These are phyloP conservation scores for Rhizopogon sp. DNA, from an alignment of 768 basidiomycete genomes.

Conservation along the genomic window DNA sequence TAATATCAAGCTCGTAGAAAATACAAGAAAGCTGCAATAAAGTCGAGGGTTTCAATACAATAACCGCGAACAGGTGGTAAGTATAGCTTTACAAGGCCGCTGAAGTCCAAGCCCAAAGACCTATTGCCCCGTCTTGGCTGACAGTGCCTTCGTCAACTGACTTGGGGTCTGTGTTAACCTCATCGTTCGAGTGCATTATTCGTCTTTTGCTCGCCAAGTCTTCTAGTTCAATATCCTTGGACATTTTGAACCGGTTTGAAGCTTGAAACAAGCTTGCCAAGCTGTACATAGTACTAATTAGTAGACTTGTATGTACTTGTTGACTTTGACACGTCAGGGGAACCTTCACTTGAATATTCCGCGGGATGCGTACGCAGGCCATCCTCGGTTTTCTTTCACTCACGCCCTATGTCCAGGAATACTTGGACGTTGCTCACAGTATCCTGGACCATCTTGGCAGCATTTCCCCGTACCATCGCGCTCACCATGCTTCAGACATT, in stretches of 20 bases:
- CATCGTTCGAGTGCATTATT: slow-evolving; percentile 9
- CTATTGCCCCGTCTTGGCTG: slow-evolving; percentile 22
- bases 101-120: slow-evolving; percentile 36
- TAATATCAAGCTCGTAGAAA: slow-evolving; percentile 36
- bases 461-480: slow-evolving; percentile 32
- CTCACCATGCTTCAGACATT: slow-evolving; percentile 22
- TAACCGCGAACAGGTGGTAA: not conserved
- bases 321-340: too few relatives aligned
- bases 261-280: too few relatives aligned
- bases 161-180: slow-evolving; percentile 3
- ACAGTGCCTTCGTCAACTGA: slow-evolving; percentile 7
- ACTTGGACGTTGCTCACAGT: not conserved
- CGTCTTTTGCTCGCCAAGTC: slow-evolving; percentile 24
- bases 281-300: too few relatives aligned
- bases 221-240: slow-evolving; percentile 33
- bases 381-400: not conserved
- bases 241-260: slow-evolving; percentile 17
- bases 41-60: not conserved
- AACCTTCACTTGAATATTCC: too few relatives aligned
- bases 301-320: too few relatives aligned
- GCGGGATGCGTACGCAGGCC: not conserved
- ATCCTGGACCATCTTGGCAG: slow-evolving; percentile 23
- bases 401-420: slow-evolving; percentile 13
- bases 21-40: slow-evolving; percentile 25
- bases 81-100: slow-evolving; percentile 8